Conservation (phyloP, 2,329 filamentous ascomycete species). For the Botryosphaeria dothidea region DNA sequence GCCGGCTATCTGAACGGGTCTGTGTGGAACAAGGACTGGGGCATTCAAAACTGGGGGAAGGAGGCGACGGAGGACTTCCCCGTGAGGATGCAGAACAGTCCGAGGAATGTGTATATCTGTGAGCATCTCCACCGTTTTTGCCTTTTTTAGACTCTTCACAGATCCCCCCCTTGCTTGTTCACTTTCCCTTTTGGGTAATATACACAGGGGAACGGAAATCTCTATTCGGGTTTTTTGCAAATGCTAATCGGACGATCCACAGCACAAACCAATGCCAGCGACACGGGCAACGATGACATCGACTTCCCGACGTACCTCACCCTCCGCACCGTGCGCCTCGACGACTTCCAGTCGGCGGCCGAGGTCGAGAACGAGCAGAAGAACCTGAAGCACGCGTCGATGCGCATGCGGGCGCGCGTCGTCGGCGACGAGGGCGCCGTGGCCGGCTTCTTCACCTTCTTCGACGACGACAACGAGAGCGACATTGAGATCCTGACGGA, state of each 20-base stretch:
- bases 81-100: slow-evolving; percentile 47
- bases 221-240: too few species aligned
- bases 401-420: slow-evolving; percentile 51
- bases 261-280: slow-evolving; percentile 25
- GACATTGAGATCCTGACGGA: slow-evolving; percentile 57
- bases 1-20: slow-evolving; percentile 35
- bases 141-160: too few species aligned
- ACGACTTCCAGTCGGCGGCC: slow-evolving; percentile 47
- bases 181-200: too few species aligned
- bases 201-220: too few species aligned
- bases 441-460: slow-evolving; percentile 59
- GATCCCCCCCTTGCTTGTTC: background rate
- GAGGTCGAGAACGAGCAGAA: slow-evolving; percentile 50
- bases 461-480: slow-evolving; percentile 48
- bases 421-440: slow-evolving; percentile 49
- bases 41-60: slow-evolving; percentile 49
- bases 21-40: slow-evolving; percentile 40
- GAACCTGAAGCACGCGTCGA: slow-evolving; percentile 49
- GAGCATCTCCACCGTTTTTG: too few species aligned
- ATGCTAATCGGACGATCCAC: background rate
- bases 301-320: slow-evolving; percentile 44
- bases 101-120: slow-evolving; percentile 49
- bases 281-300: slow-evolving; percentile 29
- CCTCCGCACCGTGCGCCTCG: slow-evolving; percentile 47
- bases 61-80: slow-evolving; percentile 38